Conservation (phyloP, 2,329 filamentous ascomycete genomes). For the Chalara sp. region DNA sequence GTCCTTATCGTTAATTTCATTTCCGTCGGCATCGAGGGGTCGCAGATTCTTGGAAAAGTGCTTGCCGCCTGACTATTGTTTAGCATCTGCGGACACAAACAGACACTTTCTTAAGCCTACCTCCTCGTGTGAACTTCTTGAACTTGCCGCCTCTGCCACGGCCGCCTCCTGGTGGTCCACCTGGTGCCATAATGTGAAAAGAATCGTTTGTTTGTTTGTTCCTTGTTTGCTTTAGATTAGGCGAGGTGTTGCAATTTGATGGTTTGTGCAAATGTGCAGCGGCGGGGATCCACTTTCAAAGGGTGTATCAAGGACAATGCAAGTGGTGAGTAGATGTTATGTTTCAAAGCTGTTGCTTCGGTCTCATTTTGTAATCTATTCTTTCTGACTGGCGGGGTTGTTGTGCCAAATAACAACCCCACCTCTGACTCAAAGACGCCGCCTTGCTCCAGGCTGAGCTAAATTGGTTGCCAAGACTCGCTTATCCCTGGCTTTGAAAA, state of each 20-base stretch:
- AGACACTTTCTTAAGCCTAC: slow-evolving; percentile 40
- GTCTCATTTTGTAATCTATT: too few relatives aligned
- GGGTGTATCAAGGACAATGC: background rate
- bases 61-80: slow-evolving; percentile 65
- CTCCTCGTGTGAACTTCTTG: slow-evolving; percentile 86
- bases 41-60: slow-evolving; percentile 89
- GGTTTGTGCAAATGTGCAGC: background rate
- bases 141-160: slow-evolving; percentile 85
- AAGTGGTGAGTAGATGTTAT: too few relatives aligned
- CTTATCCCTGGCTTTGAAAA: too few relatives aligned
- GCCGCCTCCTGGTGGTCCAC: slow-evolving; percentile 30
- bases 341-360: too few relatives aligned
- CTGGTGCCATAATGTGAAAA: slow-evolving; percentile 41
- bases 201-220: background rate
- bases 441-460: background rate
- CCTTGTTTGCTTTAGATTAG: background rate
- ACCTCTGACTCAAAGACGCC: background rate
- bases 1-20: slow-evolving; percentile 75
- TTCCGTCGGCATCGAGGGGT: slow-evolving; percentile 83
- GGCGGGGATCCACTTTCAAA: background rate
- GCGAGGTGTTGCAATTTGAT: background rate
- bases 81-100: slow-evolving; percentile 6
- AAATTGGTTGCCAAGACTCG: too few relatives aligned
- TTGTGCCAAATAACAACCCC: slow-evolving; percentile 1
- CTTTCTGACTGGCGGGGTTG: slow-evolving; percentile 5